Base-by-base conservation (phyloP, 805 yeast genomes). In the Candida lessepsii region DNA sequence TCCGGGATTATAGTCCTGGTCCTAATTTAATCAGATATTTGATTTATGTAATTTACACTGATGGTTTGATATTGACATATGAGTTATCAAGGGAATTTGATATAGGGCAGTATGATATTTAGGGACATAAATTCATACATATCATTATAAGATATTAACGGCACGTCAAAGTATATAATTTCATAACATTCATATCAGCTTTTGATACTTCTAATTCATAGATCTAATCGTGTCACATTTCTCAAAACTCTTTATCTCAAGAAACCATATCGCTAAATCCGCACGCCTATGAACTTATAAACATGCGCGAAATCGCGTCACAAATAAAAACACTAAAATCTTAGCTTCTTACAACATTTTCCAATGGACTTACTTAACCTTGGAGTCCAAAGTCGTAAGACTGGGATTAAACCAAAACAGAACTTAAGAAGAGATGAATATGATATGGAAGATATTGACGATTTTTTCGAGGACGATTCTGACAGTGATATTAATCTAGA, bases 361-460 rank as follows among this genome's bases (percentile, higher is more conserved):
- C 9, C 13, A 27, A 68, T 68, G 74, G 70, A 68, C 46, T 49
- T 65, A 41, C 50, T 69, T 33, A 71, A 66, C 51, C 66, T 70
- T n/a, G 89, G 89, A 1, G 62, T 70, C 25, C 70, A 67, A 51
- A 77, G 88, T 29, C 70, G 90, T n/a, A 81, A 78, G 53, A 81
- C 86, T 0, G 88, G 88, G 5, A 59, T 80, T 13, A 60, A 61
- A 38, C 76, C 76, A 7, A 71, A 65, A 32, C 60, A 61, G 17
- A 65, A 70, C 43, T 60, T 82, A 23, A 63, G 64, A 30, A 71
- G 74, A 49, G 85, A 82, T 55, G 70, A 71, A 35, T 73, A 78
- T 50, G 77, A 82, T 19, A 74, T 83, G 76, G 90, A 83, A 50
- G 83, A 80, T 49, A 54, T 83, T 11, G 81, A 80, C 47, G 88